Evolutionary conservation across 352 stramenopile species (phyloP), one percentile per base, ranked within the genome.

Genomic region (Pythium utonaiense): DNA sequence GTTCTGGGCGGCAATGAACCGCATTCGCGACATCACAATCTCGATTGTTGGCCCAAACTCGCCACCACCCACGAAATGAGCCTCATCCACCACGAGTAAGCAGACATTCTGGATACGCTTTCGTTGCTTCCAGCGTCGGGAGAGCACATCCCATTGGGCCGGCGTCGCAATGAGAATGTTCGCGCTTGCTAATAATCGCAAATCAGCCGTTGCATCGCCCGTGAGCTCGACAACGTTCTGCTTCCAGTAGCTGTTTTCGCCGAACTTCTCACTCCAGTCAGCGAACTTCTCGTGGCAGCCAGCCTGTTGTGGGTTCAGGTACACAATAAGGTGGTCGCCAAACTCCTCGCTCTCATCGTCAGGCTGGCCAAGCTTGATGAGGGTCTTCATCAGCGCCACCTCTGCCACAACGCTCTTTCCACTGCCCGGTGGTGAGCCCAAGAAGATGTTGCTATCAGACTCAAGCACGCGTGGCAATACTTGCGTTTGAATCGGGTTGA

Each of bases 401-500:
- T 99, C 97, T 14, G 89, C 95, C 47, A 97, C 88, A 27, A 97
- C 83, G 1, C 77, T 91, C 73, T 99, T 99, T 34, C 97, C 97
- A 48, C 89, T 97, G 36, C 97, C 97, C 24, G 95, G 90, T 16
- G 97, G 96, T 9, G 96, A 96, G 33, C 93, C 98, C 36, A 99
- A 75, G 21, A 99, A 83, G 45, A 97, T 79, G 59, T 98, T 99
- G 36, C 83, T 88, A 36, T 98, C 90, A 0, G 86, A 97, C 67
- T 99, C 97, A 54, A 98, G 88, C 17, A 99, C 75, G 45, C 97
- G 95, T 38, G 96, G 89, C 31, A 99, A 93, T 21, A 96, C 78
- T 67, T 99, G 98, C 25, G 98, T 99, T 79, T 99, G 98, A 50
- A 99, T 98, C 13, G 97, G 94, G 66, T 99, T 99, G 71, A 99